Base-by-base conservation (phyloP, 176 grass and related monocot genomes). In the Triticum urartu region DNA sequence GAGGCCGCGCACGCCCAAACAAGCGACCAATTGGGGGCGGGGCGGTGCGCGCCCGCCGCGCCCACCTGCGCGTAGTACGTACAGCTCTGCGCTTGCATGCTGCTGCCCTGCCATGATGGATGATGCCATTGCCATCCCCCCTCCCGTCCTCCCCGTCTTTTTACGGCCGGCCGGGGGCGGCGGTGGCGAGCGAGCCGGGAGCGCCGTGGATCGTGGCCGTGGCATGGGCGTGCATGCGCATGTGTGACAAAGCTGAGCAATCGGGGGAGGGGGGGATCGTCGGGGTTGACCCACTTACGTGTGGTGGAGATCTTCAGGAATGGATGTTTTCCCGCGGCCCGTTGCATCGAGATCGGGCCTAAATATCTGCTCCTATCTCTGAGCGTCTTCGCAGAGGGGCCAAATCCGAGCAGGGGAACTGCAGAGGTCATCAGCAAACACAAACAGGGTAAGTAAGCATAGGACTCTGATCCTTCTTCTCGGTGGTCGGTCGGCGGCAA, bases 1-100 rank as follows among this genome's bases (percentile, higher is more conserved):
- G 40, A 87, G 85, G 85, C 66, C 45, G 72, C 88, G 40, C 87
- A 84, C 90, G 86, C 79, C 72, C 74, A 89, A 88, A 95, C 90
- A 90, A 95, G 52, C 79, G 11, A 67, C 85, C 61, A 71, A 63
- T 92, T 77, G 62, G 22, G 74, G 28, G 28, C 28, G 74, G 38
- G 63, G 54, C 85, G 52, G 52, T 58, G 52, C 84, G 85, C n/a
- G 85, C 80, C 65, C 64, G 69, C 58, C 88, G 85, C n/a, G 85
- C 80, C 65, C 64, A 77, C 58, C 76, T 58, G 52, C 52, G 5
- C 70, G 68, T 45, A 5, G 38, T 2, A 52, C 48, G 48, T 52
- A 52, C 48, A 52, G 48, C 24, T 18, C 33, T 0, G 33, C 33
- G 33, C 33, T 34, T 34, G 33, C 33, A 34, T n/a, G 67, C 33